A percentile compares a stretch with the other conserved stretches of the same genome.
These are phyloP conservation scores for Podila clonocystis DNA, from an alignment of 192 early-diverging fungal genomes.

Conservation along the genomic window DNA sequence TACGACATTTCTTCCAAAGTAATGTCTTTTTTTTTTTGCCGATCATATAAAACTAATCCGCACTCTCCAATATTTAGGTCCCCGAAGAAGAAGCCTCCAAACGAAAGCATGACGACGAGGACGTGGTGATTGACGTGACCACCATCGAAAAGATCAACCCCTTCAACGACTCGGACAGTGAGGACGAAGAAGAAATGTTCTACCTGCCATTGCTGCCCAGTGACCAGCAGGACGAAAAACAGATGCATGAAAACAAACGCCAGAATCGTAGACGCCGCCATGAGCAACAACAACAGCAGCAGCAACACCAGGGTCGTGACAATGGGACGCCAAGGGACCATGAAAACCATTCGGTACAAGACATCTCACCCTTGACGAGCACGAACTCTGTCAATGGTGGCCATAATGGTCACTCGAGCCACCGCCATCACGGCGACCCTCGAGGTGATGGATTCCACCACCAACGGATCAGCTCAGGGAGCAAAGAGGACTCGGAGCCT, in stretches of 20 bases:
- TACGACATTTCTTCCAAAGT: background rate
- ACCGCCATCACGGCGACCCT: background rate
- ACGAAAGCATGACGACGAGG: conserved; percentile 55
- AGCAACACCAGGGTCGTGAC: background rate
- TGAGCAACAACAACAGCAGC: conserved; percentile 5
- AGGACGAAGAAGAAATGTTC: conserved; percentile 58
- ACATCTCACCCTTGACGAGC: background rate
- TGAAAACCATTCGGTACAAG: background rate
- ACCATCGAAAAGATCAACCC: conserved; percentile 59
- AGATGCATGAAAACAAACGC: conserved; percentile 1
- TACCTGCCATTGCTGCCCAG: conserved; percentile 54
- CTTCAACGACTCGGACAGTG: conserved; percentile 58
- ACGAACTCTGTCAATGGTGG: background rate
- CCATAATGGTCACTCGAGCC: background rate
- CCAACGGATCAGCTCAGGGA: background rate
- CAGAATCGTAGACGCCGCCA: conserved; percentile 15
- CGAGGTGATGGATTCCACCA: conserved; percentile 6
- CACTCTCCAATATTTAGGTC: background rate
- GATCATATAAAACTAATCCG: background rate
- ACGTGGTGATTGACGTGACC: conserved; percentile 59
- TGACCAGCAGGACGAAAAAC: conserved; percentile 38
- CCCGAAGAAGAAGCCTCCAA: conserved; percentile 57
- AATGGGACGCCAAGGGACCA: background rate
- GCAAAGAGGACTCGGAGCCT: background rate
- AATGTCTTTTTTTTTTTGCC: background rate